These are phyloP conservation scores for Trichoderma virens DNA, from an alignment of 495 filamentous ascomycete species.

Conservation along the genomic window DNA sequence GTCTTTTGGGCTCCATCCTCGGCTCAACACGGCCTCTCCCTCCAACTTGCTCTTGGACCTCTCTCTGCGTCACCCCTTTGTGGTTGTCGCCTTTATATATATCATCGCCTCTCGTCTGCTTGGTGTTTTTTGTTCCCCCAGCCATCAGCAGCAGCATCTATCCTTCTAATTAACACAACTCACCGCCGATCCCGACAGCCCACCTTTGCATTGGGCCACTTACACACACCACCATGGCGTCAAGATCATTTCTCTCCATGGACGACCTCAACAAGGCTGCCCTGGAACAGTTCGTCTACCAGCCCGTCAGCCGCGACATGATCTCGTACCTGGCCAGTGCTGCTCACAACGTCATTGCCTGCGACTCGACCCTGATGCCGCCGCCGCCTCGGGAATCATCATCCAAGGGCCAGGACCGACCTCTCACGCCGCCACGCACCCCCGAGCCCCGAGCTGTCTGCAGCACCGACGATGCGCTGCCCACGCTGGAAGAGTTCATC, in stretches of 20 bases:
- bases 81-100: not conserved
- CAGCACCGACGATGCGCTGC: constrained; percentile 41
- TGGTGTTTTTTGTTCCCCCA: not conserved
- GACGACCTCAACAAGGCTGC: constrained; percentile 65
- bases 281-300: constrained; percentile 80
- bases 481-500: constrained; percentile 85
- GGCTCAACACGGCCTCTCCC: not conserved
- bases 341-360: constrained; percentile 82
- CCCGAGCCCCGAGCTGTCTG: constrained; percentile 48
- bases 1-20: not conserved
- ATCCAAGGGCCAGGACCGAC: constrained; percentile 34
- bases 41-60: not conserved
- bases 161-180: not conserved
- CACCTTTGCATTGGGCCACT: too few relatives aligned
- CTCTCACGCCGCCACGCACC: constrained; percentile 62
- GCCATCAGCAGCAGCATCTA: not conserved
- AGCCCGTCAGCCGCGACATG: constrained; percentile 77
- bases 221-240: constrained; percentile 27
- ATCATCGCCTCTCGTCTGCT: not conserved
- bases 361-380: constrained; percentile 55
- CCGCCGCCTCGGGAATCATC: constrained; percentile 13
- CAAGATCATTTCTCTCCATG: constrained; percentile 27
- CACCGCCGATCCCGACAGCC: not conserved
- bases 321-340: constrained; percentile 75
- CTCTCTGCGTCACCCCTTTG: not conserved